Evolutionary conservation across 257 asterid species (phyloP), one percentile per base, ranked within the genome.

Genomic region (Paraleonurus japonicus): DNA sequence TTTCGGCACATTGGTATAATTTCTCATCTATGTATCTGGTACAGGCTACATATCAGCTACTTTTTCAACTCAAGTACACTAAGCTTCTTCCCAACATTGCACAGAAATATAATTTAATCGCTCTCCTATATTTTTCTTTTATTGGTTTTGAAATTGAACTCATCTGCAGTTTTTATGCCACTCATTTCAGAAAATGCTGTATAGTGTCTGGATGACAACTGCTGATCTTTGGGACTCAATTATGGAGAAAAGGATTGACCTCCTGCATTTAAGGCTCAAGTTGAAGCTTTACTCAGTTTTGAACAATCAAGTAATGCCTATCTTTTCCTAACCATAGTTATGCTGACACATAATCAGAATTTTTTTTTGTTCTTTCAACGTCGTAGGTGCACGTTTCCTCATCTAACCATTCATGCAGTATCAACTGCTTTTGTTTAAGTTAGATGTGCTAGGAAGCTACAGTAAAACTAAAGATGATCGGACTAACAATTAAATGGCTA

Each of bases 191-290:
- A 84, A 65, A 80, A 85, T 73, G 67, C 47, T 90, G 77, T 86
- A 79, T 82, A 83, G 77, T 67, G 92, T 83, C 24, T 76, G 95
- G 90, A 79, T 82, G 75, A 77, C 75, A 70, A 83, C 80, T 55
- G 78, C 81, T 35, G 67, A 81, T 76, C 80, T 89, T 71, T 71
- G 83, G 89, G 79, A 78, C 60, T 80, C 83, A 51, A 79, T 91
- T 66, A 73, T 81, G 62, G 75, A 82, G 82, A 89, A 83, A 77
- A 83, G 91, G 81, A 82, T 72, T 72, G 81, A 76, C 37, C 88
- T 94, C 76, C 91, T 84, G 82, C 90, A 81, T 79, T 70, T 87
- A 76, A 84, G 78, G 79, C 80, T 89, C 84, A 86, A 81, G 79
- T 66, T 81, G 84, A 89, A 81, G 78, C 86, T 94, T 61, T 79